Base-by-base conservation (phyloP, 495 filamentous ascomycete genomes). In the Bathelium albidoporum region DNA sequence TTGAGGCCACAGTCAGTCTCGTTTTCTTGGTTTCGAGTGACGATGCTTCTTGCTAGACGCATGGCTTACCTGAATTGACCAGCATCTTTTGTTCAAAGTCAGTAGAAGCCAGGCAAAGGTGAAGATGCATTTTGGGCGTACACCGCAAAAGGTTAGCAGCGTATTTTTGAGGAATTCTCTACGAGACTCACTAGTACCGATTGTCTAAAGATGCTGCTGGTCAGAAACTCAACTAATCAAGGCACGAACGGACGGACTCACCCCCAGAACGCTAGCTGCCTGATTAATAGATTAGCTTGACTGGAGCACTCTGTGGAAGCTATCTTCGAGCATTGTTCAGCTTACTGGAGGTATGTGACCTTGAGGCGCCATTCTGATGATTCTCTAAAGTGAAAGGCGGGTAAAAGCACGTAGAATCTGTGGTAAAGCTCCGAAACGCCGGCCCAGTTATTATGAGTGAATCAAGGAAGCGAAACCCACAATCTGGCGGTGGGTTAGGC, bases 331-430 rank as follows among this genome's bases (percentile, higher is more conserved):
- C 14, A 29, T 26, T 16, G 5, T 3, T 55, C 29, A 9, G 29
- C 49, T 29, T 29, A 55, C 49, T 29, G 49, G 49, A 11, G 49
- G 49, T 55, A 55, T 55, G 16, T 55, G 49, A 29, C 49, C 49
- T 55, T 55, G 49, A 12, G 49, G 49, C 20, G 49, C 49, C 49
- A 55, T 55, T 55, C 20, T 55, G 49, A 55, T 26, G 9, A 10
- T 10, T 10, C 11, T 29, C 7, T 28, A 29, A 20, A 7, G 29
- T n/a, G 12, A 14, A 39, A 39, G 34, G 34, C 14, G 34, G 14
- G 14, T 39, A 39, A 5, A 39, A 39, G 34, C 34, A 39, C 5
- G 34, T 39, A 5, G 14, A 39, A 39, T 39, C 34, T 5, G 34
- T n/a, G n/a, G n/a, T n/a, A n/a, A n/a, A n/a, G n/a, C n/a, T n/a